These are phyloP conservation scores for Drosera spatulata DNA, from an alignment of 179 eudicot species.

Conservation along the genomic window DNA sequence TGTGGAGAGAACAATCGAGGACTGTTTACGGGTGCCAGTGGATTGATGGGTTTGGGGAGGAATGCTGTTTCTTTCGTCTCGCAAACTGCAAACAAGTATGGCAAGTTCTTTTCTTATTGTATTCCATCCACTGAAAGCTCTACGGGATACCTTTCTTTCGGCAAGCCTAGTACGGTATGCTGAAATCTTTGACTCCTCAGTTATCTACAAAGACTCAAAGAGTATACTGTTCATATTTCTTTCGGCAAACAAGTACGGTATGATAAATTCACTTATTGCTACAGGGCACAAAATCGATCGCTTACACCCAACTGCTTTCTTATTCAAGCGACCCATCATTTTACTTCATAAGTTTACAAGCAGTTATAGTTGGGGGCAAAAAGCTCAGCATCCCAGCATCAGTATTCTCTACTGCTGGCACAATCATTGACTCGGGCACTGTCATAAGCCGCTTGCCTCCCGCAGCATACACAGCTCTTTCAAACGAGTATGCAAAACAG, in stretches of 20 bases:
- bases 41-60: conserved; percentile 60
- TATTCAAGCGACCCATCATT: conserved; percentile 29
- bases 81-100: conserved; percentile 45
- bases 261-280: too few species aligned
- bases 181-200: neutral
- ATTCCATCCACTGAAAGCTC: conserved; percentile 26
- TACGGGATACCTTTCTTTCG: conserved; percentile 29
- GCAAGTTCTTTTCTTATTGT: conserved; percentile 51
- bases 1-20: conserved; percentile 82
- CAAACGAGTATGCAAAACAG: conserved; percentile 21
- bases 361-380: conserved; percentile 30
- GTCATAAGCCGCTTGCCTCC: conserved; percentile 56
- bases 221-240: too few species aligned
- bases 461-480: conserved; percentile 33
- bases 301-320: conserved; percentile 30
- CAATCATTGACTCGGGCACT: conserved; percentile 65
- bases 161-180: conserved; percentile 12
- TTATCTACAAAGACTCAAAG: neutral
- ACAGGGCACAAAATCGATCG: conserved; percentile 14
- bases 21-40: conserved; percentile 53
- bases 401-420: conserved; percentile 30
- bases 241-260: too few species aligned
- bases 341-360: conserved; percentile 37
- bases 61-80: conserved; percentile 40
- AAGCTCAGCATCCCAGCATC: conserved; percentile 31